A percentile compares a stretch with the other conserved stretches of the same genome.
These are phyloP conservation scores for Bothia castanella DNA, from an alignment of 1,284 basidiomycete species.

Conservation along the genomic window DNA sequence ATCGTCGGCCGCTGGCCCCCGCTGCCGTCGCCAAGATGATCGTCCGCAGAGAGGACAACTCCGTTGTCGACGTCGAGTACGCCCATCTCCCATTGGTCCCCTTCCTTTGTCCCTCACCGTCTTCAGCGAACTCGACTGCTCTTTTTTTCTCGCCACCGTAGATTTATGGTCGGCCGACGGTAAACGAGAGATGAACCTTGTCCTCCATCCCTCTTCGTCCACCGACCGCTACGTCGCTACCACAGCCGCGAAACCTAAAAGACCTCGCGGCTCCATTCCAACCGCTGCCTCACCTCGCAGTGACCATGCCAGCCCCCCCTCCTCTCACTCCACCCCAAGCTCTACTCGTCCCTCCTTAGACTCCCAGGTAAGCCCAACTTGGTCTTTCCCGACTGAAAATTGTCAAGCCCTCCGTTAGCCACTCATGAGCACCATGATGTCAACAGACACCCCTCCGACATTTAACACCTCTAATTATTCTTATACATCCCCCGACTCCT, in stretches of 20 bases:
- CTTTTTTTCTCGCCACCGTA: slow-evolving; percentile 84
- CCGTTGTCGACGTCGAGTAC: slow-evolving; percentile 72
- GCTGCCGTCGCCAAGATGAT: slow-evolving; percentile 83
- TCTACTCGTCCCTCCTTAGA: slow-evolving; percentile 31
- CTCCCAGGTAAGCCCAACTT: slow-evolving; percentile 26
- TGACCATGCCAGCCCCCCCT: slow-evolving; percentile 39
- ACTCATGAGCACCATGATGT: slow-evolving; percentile 37
- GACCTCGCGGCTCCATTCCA: slow-evolving; percentile 40
- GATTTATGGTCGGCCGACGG: slow-evolving; percentile 85
- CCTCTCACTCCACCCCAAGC: slow-evolving; percentile 32
- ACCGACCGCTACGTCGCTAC: slow-evolving; percentile 63
- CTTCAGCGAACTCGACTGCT: slow-evolving; percentile 73
- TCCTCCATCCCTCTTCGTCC: slow-evolving; percentile 74
- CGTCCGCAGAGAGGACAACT: slow-evolving; percentile 64
- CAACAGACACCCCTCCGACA: slow-evolving; percentile 35
- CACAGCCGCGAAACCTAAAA: slow-evolving; percentile 49
- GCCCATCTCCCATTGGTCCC: slow-evolving; percentile 35
- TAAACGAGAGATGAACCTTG: slow-evolving; percentile 78
- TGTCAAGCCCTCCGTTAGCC: slow-evolving; percentile 24
- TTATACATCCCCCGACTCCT: slow-evolving; percentile 29
- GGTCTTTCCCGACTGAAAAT: not conserved
- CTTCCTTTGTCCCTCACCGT: slow-evolving; percentile 14
- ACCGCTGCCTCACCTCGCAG: slow-evolving; percentile 36
- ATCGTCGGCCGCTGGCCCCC: slow-evolving; percentile 85
- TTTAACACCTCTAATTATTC: slow-evolving; percentile 44